Percentiles rank a stretch among this genome's conserved stretches.
phyloP scores from a whole-genome alignment of 371 early-diverging fungal genomes.

The Haplosporangium sp. region DNA sequence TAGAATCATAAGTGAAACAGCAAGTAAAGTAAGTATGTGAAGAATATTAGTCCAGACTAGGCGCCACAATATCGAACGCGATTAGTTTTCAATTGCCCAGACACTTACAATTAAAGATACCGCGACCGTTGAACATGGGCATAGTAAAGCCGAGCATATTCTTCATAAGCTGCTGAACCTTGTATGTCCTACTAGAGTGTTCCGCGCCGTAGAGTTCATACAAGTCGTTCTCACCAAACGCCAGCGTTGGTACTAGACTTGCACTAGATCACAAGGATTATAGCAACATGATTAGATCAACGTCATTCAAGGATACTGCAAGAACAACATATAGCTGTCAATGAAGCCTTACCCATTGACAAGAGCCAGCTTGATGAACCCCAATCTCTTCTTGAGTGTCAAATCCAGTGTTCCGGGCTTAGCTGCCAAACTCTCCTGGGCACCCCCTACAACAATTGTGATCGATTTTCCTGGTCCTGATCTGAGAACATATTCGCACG shows the following conservation, averaged over 20 bases:
- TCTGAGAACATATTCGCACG: conserved; percentile 78
- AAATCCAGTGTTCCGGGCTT: conserved; percentile 74
- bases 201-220: conserved; percentile 72
- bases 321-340: too few species aligned
- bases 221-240: conserved; percentile 89
- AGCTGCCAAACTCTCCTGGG: conserved; percentile 78
- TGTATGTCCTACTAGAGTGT: conserved; percentile 61
- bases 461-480: conserved; percentile 83
- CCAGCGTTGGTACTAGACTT: conserved; percentile 77
- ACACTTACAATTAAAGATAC: conserved; percentile 72
- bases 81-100: too few species aligned
- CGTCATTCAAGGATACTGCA: too few species aligned
- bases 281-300: too few species aligned
- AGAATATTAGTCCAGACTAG: too few species aligned
- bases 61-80: too few species aligned
- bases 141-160: conserved; percentile 72
- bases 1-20: conserved; percentile 54
- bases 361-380: conserved; percentile 86
- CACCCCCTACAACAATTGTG: conserved; percentile 84
- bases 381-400: conserved; percentile 76
- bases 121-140: conserved; percentile 81
- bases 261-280: conserved; percentile 52
- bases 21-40: not conserved
- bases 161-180: conserved; percentile 72
- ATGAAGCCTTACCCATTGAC: conserved; percentile 68